Evolutionary conservation across 306 rosid species (phyloP).

Genomic region (Ceratonia siliqua): DNA sequence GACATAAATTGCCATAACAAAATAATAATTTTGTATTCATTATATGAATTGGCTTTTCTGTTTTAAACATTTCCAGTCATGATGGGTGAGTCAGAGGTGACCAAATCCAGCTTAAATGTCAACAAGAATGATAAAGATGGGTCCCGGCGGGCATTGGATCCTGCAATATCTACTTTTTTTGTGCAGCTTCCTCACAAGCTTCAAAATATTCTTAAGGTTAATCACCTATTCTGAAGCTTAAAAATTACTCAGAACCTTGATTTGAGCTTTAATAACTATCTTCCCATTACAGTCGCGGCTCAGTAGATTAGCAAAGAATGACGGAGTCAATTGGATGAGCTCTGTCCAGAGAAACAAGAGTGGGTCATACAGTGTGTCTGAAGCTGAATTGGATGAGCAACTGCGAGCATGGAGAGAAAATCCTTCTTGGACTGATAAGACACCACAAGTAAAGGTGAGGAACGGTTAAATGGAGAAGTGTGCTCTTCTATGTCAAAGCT

Average conservation of each 20-base stretch:
- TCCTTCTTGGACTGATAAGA: conserved; percentile 81
- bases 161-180: conserved; percentile 57
- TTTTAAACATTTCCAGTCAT: conserved; percentile 38
- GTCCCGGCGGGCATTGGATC: conserved; percentile 44
- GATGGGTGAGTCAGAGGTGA: conserved; percentile 61
- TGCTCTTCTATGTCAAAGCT: conserved; percentile 13
- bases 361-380: conserved; percentile 44
- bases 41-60: conserved; percentile 1
- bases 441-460: conserved; percentile 70
- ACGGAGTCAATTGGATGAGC: conserved; percentile 37
- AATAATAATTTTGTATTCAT: conserved; percentile 4
- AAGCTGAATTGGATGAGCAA: conserved; percentile 78
- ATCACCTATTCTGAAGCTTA: conserved; percentile 20
- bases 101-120: conserved; percentile 40
- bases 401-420: conserved; percentile 85
- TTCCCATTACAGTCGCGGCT: conserved; percentile 61
- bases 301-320: conserved; percentile 55
- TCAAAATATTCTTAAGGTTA: conserved; percentile 71
- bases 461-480: background rate
- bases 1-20: background rate
- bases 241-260: conserved; percentile 13
- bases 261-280: background rate
- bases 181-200: conserved; percentile 70
- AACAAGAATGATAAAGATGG: conserved; percentile 47
- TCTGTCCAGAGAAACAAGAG: conserved; percentile 40